Percentiles rank a stretch among this genome's conserved stretches.
Evolutionary conservation across 768 basidiomycete species (phyloP).

Genomic region (Termitomyces eurrhizus): DNA sequence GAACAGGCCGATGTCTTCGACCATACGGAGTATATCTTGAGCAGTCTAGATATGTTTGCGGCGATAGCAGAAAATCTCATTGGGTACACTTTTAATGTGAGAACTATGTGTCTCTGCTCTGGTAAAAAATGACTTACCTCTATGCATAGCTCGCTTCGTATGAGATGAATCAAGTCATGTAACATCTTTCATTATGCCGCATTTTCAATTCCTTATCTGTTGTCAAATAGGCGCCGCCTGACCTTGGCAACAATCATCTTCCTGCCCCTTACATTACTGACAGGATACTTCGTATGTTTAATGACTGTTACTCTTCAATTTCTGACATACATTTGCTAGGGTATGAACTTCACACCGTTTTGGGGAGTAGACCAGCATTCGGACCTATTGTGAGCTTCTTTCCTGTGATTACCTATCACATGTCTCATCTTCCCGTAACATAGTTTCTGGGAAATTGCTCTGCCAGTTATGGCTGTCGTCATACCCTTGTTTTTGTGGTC

Average conservation of each 20-base stretch:
- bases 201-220: not conserved
- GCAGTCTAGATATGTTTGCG: constrained; percentile 70
- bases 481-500: constrained; percentile 52
- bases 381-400: constrained; percentile 43
- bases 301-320: not conserved
- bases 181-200: constrained; percentile 14
- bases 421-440: constrained; percentile 1
- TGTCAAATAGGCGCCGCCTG: constrained; percentile 51
- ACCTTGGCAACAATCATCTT: constrained; percentile 69
- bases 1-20: constrained; percentile 67
- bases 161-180: constrained; percentile 77
- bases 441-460: constrained; percentile 69
- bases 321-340: constrained; percentile 30
- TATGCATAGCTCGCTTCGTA: constrained; percentile 57
- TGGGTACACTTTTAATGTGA: constrained; percentile 69
- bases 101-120: constrained; percentile 15
- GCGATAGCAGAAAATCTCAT: constrained; percentile 70
- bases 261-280: constrained; percentile 64
- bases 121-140: not conserved
- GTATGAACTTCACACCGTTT: constrained; percentile 65
- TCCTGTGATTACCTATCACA: not conserved
- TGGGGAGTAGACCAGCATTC: constrained; percentile 40
- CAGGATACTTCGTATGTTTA: constrained; percentile 66
- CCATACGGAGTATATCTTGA: constrained; percentile 70
- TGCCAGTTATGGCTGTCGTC: constrained; percentile 57